These are phyloP conservation scores for Fusarium sp. DNA, from an alignment of 2,329 filamentous ascomycete species.

Conservation along the genomic window DNA sequence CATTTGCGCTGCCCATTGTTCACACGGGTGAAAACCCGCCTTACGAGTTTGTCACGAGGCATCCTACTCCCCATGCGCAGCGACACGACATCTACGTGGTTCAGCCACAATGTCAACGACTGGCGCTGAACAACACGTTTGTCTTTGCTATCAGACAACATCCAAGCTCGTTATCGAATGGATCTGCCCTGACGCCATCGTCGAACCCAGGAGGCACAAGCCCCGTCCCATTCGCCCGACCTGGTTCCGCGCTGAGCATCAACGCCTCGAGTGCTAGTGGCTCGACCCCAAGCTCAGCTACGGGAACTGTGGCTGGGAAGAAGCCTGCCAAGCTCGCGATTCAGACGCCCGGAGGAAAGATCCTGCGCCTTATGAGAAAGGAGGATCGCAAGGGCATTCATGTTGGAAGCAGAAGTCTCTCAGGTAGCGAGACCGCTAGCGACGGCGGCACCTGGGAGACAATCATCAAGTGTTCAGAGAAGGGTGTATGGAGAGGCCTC, in stretches of 20 bases:
- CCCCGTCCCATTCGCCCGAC: slow-evolving; percentile 71
- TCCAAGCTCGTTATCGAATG: slow-evolving; percentile 66
- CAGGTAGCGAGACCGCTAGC: slow-evolving; percentile 65
- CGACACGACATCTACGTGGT: slow-evolving; percentile 96
- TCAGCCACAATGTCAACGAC: slow-evolving; percentile 88
- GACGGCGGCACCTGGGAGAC: slow-evolving; percentile 88
- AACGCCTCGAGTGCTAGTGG: slow-evolving; percentile 66
- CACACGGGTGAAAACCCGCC: slow-evolving; percentile 93
- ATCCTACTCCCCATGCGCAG: slow-evolving; percentile 97
- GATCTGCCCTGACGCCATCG: slow-evolving; percentile 55
- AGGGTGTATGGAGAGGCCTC: slow-evolving; percentile 82
- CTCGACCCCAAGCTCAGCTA: slow-evolving; percentile 66
- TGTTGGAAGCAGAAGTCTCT: slow-evolving; percentile 55
- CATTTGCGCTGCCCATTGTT: slow-evolving; percentile 87
- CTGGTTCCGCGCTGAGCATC: slow-evolving; percentile 73
- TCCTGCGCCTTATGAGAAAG: slow-evolving; percentile 86
- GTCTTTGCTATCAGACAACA: slow-evolving; percentile 97
- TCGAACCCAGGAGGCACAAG: slow-evolving; percentile 61
- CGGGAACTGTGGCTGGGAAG: slow-evolving; percentile 65
- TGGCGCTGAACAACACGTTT: slow-evolving; percentile 96
- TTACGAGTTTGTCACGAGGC: slow-evolving; percentile 91
- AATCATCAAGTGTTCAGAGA: slow-evolving; percentile 89
- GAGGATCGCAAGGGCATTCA: slow-evolving; percentile 71
- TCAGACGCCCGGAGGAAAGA: slow-evolving; percentile 93
- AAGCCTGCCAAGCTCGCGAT: slow-evolving; percentile 97